phyloP scores from a whole-genome alignment of 352 stramenopile species.

The Phytophthora pini region DNA sequence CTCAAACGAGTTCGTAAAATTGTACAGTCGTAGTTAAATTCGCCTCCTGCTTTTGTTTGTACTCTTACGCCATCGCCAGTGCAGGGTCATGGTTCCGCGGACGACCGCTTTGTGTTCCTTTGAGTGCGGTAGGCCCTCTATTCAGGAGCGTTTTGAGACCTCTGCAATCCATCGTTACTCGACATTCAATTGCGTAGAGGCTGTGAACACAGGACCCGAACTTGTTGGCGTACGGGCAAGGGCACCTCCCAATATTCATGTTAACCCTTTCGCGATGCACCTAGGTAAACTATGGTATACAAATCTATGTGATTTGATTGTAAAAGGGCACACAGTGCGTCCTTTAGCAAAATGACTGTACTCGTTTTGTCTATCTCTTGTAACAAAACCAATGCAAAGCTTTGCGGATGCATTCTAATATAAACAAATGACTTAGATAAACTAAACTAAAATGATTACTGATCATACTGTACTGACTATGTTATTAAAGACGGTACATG shows the following conservation, averaged over 20 bases:
- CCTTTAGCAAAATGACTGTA: too few relatives aligned
- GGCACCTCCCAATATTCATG: background rate
- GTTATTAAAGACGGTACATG: too few relatives aligned
- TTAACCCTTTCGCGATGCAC: background rate
- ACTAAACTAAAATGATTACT: too few relatives aligned
- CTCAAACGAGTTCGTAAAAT: background rate
- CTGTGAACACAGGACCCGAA: slow-evolving; percentile 9
- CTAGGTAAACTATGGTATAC: too few relatives aligned
- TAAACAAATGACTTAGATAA: too few relatives aligned
- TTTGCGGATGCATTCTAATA: too few relatives aligned
- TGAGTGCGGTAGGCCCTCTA: background rate
- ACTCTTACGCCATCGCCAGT: background rate
- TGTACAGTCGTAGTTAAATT: background rate
- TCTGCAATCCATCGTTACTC: background rate
- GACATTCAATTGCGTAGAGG: background rate
- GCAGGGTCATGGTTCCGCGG: background rate
- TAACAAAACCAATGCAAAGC: too few relatives aligned
- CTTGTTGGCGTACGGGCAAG: slow-evolving; percentile 8
- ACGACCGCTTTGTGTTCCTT: background rate
- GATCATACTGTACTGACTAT: too few relatives aligned
- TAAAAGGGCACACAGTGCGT: too few relatives aligned
- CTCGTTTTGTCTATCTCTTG: too few relatives aligned
- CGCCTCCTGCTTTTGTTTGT: background rate
- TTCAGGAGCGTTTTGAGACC: slow-evolving; percentile 7
- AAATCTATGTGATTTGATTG: too few relatives aligned